Conservation (phyloP, 768 basidiomycete species). For the Naganishia kalamii region DNA sequence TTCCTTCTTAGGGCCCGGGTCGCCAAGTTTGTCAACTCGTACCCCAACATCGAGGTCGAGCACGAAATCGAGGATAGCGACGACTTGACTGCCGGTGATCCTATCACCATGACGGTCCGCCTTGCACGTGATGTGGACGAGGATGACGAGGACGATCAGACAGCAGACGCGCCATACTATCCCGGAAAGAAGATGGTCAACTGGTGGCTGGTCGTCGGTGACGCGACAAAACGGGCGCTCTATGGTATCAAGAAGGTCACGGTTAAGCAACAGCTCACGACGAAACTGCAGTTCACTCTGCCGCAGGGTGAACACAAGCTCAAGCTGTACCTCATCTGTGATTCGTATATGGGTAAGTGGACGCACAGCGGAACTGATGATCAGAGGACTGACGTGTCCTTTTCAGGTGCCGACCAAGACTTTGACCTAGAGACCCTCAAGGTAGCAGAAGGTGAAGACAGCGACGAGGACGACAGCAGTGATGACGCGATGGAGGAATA, state of each 20-base stretch:
- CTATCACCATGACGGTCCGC: slow-evolving; percentile 71
- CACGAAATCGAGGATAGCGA: slow-evolving; percentile 74
- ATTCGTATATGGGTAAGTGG: slow-evolving; percentile 63
- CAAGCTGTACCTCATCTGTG: slow-evolving; percentile 85
- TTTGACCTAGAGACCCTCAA: slow-evolving; percentile 73
- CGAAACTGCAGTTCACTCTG: slow-evolving; percentile 82
- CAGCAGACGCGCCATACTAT: slow-evolving; percentile 88
- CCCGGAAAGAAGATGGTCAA: slow-evolving; percentile 84
- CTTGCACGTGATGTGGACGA: slow-evolving; percentile 72
- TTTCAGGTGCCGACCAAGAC: slow-evolving; percentile 72
- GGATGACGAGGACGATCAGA: slow-evolving; percentile 58
- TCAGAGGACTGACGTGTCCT: background rate
- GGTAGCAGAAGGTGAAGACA: slow-evolving; percentile 84
- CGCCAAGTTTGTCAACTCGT: slow-evolving; percentile 90
- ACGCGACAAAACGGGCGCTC: slow-evolving; percentile 62
- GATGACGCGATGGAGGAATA: slow-evolving; percentile 49
- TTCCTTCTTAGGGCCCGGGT: slow-evolving; percentile 68
- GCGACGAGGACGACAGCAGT: slow-evolving; percentile 64
- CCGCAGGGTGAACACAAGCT: slow-evolving; percentile 75
- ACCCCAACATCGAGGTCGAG: slow-evolving; percentile 88
- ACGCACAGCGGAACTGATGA: background rate
- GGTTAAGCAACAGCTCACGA: slow-evolving; percentile 58
- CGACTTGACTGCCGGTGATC: slow-evolving; percentile 75
- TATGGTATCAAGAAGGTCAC: slow-evolving; percentile 86
- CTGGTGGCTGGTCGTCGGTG: slow-evolving; percentile 97